Evolutionary conservation across 1,284 basidiomycete genomes (phyloP).

Genomic region (Puccinia novopanici): DNA sequence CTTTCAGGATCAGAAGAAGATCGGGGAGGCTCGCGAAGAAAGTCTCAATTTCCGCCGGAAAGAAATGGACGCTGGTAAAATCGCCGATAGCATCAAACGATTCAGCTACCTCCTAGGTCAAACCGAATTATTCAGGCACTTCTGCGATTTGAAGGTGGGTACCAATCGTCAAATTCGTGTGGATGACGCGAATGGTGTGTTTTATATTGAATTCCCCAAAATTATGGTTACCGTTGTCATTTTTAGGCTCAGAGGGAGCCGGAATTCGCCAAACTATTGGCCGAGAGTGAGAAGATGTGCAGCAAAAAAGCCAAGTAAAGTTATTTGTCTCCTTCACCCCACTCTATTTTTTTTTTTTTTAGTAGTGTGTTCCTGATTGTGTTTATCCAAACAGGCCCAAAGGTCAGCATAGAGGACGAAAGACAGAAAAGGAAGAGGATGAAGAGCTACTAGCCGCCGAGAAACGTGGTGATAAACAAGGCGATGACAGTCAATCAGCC

Average conservation of each 20-base stretch:
- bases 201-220: background rate
- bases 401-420: slow-evolving; percentile 75
- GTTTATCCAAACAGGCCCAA: slow-evolving; percentile 59
- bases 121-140: slow-evolving; percentile 93
- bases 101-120: slow-evolving; percentile 93
- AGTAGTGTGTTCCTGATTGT: background rate
- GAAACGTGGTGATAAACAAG: slow-evolving; percentile 41
- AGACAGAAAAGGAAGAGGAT: slow-evolving; percentile 97
- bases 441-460: slow-evolving; percentile 84
- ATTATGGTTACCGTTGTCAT: background rate
- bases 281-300: slow-evolving; percentile 67
- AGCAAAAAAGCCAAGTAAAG: slow-evolving; percentile 74
- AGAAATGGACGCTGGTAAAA: slow-evolving; percentile 46
- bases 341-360: background rate
- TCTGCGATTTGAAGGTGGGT: slow-evolving; percentile 66
- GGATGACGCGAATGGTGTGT: background rate
- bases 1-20: slow-evolving; percentile 41
- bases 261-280: slow-evolving; percentile 85
- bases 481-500: slow-evolving; percentile 10
- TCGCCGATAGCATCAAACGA: slow-evolving; percentile 79
- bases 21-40: slow-evolving; percentile 40
- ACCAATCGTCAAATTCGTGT: background rate
- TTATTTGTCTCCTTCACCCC: background rate
- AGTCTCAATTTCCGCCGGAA: slow-evolving; percentile 43
- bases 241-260: slow-evolving; percentile 74